Evolutionary conservation across 164 flowering plant genomes (phyloP).

Genomic region (Magnolia sinica): DNA sequence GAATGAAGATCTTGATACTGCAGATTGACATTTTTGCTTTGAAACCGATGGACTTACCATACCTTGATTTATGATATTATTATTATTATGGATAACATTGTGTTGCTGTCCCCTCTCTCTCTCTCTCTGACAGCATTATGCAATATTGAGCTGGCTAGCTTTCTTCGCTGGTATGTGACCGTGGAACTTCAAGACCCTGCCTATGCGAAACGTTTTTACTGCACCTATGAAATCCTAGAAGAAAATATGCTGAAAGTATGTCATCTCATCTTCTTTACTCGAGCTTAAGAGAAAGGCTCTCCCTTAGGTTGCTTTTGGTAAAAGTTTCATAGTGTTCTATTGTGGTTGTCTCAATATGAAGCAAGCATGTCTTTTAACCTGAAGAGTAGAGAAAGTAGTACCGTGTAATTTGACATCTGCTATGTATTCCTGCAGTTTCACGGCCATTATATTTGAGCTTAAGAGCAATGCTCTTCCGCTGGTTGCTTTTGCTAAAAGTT

Average conservation of each 20-base stretch:
- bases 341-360: not conserved
- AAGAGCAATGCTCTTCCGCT: not conserved
- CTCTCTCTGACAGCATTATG: slow-evolving; percentile 57
- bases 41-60: not conserved
- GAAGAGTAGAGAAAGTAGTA: not conserved
- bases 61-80: not conserved
- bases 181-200: slow-evolving; percentile 98
- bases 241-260: slow-evolving; percentile 89
- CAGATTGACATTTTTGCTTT: not conserved
- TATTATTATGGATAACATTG: too few species aligned
- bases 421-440: not conserved
- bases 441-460: not conserved
- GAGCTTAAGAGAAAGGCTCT: not conserved
- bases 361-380: not conserved
- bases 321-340: too few species aligned
- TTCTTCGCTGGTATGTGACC: slow-evolving; percentile 97
- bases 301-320: not conserved
- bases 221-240: slow-evolving; percentile 84
- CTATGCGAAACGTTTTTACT: slow-evolving; percentile 87
- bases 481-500: not conserved
- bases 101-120: not conserved
- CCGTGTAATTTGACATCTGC: not conserved
- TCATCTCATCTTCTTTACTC: slow-evolving; percentile 4
- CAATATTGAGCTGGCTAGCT: slow-evolving; percentile 96
- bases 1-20: not conserved